Percentiles rank a stretch among this genome's conserved stretches.
Evolutionary conservation across 805 yeast genomes (phyloP).

Genomic region (Candida cerambycidarum): DNA sequence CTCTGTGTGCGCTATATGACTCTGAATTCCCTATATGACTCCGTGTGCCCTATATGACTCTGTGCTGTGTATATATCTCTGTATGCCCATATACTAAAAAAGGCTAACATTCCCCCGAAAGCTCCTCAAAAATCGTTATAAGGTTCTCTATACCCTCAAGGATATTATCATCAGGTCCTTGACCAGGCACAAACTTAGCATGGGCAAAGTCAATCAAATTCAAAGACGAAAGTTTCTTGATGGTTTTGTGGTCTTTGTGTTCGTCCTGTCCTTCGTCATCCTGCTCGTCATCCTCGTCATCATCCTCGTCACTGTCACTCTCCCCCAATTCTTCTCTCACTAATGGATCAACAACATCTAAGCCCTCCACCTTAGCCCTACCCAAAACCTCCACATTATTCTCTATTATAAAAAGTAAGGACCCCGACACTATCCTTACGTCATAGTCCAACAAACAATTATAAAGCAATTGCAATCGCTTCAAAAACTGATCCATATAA

Average conservation of each 20-base stretch:
- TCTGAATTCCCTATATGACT: no score
- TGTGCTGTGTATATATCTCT: no score
- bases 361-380: not conserved
- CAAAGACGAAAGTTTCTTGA: slow-evolving; percentile 51
- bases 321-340: slow-evolving; percentile 18
- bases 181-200: slow-evolving; percentile 58
- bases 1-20: no score
- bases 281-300: slow-evolving; percentile 19
- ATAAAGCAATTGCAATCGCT: slow-evolving; percentile 64
- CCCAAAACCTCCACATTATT: slow-evolving; percentile 40
- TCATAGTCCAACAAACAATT: slow-evolving; percentile 64
- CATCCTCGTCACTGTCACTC: no score
- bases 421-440: slow-evolving; percentile 66
- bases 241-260: slow-evolving; percentile 26
- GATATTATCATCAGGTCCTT: slow-evolving; percentile 71
- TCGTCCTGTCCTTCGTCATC: slow-evolving; percentile 29
- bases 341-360: slow-evolving; percentile 40
- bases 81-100: no score
- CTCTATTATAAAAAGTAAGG: slow-evolving; percentile 73
- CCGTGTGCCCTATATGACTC: no score
- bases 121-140: slow-evolving; percentile 40
- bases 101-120: not conserved
- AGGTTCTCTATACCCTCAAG: slow-evolving; percentile 69
- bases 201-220: slow-evolving; percentile 91
- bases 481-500: slow-evolving; percentile 39